Evolutionary conservation across 306 rosid species (phyloP).

Genomic region (Glycyrrhiza uralensis): DNA sequence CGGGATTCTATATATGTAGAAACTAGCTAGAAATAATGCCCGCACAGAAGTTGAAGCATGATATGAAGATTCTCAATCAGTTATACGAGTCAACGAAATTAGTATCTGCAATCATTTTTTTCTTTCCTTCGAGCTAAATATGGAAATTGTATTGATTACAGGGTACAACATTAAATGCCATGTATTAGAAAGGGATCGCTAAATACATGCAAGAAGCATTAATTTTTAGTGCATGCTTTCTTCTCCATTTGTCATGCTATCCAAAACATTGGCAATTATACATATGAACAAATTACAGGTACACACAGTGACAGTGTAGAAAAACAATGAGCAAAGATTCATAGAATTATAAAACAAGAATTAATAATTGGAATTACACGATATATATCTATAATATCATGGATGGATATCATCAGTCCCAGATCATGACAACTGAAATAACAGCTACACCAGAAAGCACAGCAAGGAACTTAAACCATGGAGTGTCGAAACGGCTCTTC

Average conservation of each 20-base stretch:
- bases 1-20: too few species aligned
- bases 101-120: background rate
- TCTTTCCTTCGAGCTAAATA: background rate
- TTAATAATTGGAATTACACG: too few species aligned
- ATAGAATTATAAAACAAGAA: too few species aligned
- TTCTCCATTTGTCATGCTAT: too few species aligned
- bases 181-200: background rate
- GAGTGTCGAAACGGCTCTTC: slow-evolving; percentile 38
- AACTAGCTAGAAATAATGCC: too few species aligned
- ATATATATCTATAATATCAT: too few species aligned
- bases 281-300: too few species aligned
- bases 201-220: background rate
- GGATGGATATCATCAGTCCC: slow-evolving; percentile 63
- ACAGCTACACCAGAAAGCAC: slow-evolving; percentile 68
- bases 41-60: background rate
- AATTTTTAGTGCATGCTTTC: too few species aligned
- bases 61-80: background rate
- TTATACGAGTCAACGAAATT: background rate
- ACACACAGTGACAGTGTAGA: too few species aligned
- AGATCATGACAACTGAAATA: slow-evolving; percentile 69
- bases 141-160: background rate
- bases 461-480: slow-evolving; percentile 60
- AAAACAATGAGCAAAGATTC: too few species aligned
- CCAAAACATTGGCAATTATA: too few species aligned
- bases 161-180: background rate